Evolutionary conservation across 2,329 filamentous ascomycete genomes (phyloP).

Genomic region (Xenosphaeropsis pyriputrescens): DNA sequence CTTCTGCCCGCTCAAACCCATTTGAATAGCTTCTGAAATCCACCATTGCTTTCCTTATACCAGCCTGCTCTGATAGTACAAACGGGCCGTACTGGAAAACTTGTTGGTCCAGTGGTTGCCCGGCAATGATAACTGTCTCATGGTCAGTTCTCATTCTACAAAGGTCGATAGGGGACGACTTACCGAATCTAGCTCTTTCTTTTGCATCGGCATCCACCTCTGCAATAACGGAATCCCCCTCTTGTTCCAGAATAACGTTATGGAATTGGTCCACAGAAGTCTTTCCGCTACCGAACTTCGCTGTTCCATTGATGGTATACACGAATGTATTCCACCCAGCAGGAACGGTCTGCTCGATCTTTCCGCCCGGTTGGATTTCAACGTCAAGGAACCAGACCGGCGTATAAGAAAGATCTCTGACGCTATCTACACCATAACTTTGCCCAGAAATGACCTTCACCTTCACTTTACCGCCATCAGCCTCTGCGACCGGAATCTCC

Average conservation of each 20-base stretch:
- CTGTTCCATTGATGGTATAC: slow-evolving; percentile 67
- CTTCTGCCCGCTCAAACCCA: slow-evolving; percentile 65
- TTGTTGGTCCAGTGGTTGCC: slow-evolving; percentile 65
- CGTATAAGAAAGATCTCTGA: slow-evolving; percentile 87
- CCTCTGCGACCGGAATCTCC: slow-evolving; percentile 65
- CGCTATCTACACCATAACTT: slow-evolving; percentile 69
- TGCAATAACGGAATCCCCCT: slow-evolving; percentile 62
- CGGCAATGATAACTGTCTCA: slow-evolving; percentile 51
- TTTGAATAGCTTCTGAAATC: slow-evolving; percentile 39
- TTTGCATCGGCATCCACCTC: slow-evolving; percentile 52
- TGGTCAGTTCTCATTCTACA: not conserved
- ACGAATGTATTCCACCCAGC: slow-evolving; percentile 80
- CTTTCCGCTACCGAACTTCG: slow-evolving; percentile 38
- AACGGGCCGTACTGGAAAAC: slow-evolving; percentile 79
- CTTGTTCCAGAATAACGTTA: slow-evolving; percentile 76
- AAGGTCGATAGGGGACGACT: slow-evolving; percentile 5
- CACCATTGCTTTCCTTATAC: slow-evolving; percentile 38
- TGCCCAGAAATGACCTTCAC: slow-evolving; percentile 87
- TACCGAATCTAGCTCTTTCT: slow-evolving; percentile 28
- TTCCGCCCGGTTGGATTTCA: slow-evolving; percentile 64
- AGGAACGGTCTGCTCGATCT: slow-evolving; percentile 61
- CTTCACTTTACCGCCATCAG: slow-evolving; percentile 58
- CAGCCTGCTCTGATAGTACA: slow-evolving; percentile 54
- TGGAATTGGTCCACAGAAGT: slow-evolving; percentile 55
- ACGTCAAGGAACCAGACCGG: slow-evolving; percentile 94